Evolutionary conservation across 257 asterid genomes (phyloP).

Genomic region (Euphrasia confusa): DNA sequence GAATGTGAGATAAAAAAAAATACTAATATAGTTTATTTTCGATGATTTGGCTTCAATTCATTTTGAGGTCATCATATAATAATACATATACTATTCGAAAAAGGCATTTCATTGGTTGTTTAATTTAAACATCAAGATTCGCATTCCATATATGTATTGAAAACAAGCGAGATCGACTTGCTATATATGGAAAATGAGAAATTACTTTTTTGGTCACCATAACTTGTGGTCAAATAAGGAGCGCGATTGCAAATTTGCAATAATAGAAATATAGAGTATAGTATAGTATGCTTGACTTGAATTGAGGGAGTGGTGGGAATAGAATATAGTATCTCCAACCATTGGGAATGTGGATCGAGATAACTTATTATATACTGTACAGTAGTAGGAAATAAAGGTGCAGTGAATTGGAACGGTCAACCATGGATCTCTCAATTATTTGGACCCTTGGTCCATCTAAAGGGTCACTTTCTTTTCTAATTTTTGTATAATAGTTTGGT

Average conservation of each 20-base stretch:
- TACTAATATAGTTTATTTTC: too few species aligned
- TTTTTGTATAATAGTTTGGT: too few species aligned
- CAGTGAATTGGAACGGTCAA: neutral
- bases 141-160: conserved; percentile 6
- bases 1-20: too few species aligned
- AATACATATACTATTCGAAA: too few species aligned
- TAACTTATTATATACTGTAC: too few species aligned
- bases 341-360: neutral
- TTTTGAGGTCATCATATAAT: too few species aligned
- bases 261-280: neutral
- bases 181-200: conserved; percentile 23
- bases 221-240: too few species aligned
- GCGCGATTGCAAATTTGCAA: too few species aligned
- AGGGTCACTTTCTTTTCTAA: too few species aligned
- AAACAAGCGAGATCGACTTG: conserved; percentile 24
- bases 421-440: neutral
- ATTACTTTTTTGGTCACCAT: neutral
- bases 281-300: neutral
- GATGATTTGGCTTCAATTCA: too few species aligned
- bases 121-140: conserved; percentile 15
- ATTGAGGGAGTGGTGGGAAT: neutral
- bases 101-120: too few species aligned
- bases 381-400: neutral
- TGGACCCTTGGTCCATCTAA: too few species aligned
- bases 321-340: neutral